These are phyloP conservation scores for Solanum gandarillasii DNA, from an alignment of 257 asterid genomes.

Conservation along the genomic window DNA sequence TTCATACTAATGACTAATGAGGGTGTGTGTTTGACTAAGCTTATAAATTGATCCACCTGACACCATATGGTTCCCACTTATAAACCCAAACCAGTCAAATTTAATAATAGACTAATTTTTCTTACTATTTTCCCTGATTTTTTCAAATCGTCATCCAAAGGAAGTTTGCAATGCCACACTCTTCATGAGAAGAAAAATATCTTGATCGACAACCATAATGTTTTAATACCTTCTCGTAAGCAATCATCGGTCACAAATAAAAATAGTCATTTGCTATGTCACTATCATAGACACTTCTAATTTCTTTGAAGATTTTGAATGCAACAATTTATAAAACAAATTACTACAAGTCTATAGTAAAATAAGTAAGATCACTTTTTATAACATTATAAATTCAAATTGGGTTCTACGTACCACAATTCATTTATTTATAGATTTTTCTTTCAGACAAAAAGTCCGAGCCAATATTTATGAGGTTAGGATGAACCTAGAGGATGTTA, in stretches of 20 bases:
- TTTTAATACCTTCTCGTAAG: too few relatives aligned
- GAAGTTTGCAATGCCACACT: too few relatives aligned
- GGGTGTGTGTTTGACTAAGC: not conserved
- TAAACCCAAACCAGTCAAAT: not conserved
- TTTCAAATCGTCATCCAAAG: not conserved
- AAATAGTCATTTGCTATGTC: too few relatives aligned
- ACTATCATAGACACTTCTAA: too few relatives aligned
- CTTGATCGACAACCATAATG: too few relatives aligned
- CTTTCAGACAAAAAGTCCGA: not conserved
- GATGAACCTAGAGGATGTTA: not conserved
- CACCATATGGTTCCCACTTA: not conserved
- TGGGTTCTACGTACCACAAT: not conserved
- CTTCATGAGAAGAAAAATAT: not conserved
- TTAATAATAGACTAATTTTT: too few relatives aligned
- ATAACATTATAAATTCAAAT: not conserved
- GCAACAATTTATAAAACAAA: not conserved
- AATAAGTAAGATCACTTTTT: not conserved
- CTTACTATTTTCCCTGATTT: not conserved
- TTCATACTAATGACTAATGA: not conserved
- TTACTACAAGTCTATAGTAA: not conserved
- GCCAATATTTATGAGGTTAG: not conserved
- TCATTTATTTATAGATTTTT: not conserved
- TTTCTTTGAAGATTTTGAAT: too few relatives aligned
- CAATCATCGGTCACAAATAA: too few relatives aligned
- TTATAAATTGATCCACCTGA: not conserved